phyloP scores from a whole-genome alignment of 768 basidiomycete species.

The Tulasnella sp. region DNA sequence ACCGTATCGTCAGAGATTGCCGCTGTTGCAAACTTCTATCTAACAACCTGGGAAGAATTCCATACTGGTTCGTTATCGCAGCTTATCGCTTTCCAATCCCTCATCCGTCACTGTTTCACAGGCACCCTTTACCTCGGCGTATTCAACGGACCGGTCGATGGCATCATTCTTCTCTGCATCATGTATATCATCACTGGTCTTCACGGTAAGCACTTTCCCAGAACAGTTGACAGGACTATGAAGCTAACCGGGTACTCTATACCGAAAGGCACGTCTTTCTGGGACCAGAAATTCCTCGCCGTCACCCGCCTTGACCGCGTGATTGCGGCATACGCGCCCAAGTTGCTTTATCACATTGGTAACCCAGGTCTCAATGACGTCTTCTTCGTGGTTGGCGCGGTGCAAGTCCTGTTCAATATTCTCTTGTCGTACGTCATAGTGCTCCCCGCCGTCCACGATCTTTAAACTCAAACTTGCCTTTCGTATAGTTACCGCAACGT shows the following conservation, averaged over 20 bases:
- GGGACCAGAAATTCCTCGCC: conserved; percentile 60
- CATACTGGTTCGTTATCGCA: conserved; percentile 67
- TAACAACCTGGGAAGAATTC: conserved; percentile 72
- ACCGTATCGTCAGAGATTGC: conserved; percentile 77
- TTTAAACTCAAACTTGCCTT: not conserved
- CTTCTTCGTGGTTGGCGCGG: conserved; percentile 70
- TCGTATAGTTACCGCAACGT: conserved; percentile 65
- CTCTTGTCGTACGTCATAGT: conserved; percentile 39
- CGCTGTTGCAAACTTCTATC: conserved; percentile 64
- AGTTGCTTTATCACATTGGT: conserved; percentile 40
- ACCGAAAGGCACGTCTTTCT: conserved; percentile 60
- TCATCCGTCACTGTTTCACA: conserved; percentile 21
- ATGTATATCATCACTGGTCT: conserved; percentile 72
- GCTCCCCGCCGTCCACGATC: not conserved
- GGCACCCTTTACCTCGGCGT: conserved; percentile 83
- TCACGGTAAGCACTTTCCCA: conserved; percentile 38
- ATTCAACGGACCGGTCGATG: conserved; percentile 94
- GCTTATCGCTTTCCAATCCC: conserved; percentile 2
- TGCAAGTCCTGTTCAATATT: conserved; percentile 68
- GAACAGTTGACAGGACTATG: not conserved
- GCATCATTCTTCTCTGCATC: conserved; percentile 70
- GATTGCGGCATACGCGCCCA: conserved; percentile 31
- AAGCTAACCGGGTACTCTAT: not conserved
- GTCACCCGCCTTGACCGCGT: conserved; percentile 35
- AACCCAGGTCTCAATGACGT: conserved; percentile 68